phyloP scores from a whole-genome alignment of 139 green algal species.

The Edaphochlamys debaryana region DNA sequence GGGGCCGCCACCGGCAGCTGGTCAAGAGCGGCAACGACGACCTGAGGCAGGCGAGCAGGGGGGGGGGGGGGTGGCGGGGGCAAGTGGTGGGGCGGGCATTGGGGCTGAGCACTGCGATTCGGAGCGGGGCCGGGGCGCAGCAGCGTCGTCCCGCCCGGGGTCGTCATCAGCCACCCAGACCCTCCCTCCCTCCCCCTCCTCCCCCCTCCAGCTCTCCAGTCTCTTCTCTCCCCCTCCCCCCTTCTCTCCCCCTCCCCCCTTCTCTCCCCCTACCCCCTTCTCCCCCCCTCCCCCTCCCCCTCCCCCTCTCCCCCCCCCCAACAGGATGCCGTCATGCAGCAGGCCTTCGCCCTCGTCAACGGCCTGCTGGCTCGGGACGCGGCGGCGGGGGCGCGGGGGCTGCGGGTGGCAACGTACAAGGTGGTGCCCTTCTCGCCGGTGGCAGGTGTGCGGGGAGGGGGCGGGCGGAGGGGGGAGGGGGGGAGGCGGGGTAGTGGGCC shows the following conservation, averaged over 20 bases:
- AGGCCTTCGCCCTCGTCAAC: slow-evolving; percentile 95
- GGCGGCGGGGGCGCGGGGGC: slow-evolving; percentile 56
- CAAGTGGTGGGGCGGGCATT: too few species aligned
- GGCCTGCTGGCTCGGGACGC: slow-evolving; percentile 71
- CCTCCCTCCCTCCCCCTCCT: too few species aligned
- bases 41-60: slow-evolving; percentile 66
- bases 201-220: too few species aligned
- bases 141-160: too few species aligned
- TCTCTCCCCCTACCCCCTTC: too few species aligned
- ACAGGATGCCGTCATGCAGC: slow-evolving; percentile 98
- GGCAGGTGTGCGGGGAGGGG: slow-evolving; percentile 78
- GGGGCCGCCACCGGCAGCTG: slow-evolving; percentile 55
- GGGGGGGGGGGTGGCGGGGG: neutral
- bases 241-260: too few species aligned
- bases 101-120: too few species aligned
- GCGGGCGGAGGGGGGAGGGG: slow-evolving; percentile 78
- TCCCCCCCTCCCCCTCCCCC: too few species aligned
- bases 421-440: slow-evolving; percentile 91
- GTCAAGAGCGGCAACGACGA: slow-evolving; percentile 87
- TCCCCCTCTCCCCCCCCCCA: slow-evolving; percentile 55
- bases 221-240: too few species aligned
- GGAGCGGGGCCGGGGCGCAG: too few species aligned
- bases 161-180: too few species aligned
- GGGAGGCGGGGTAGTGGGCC: neutral
- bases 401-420: slow-evolving; percentile 90